Evolutionary conservation across 2,329 filamentous ascomycete genomes (phyloP), one percentile per base, ranked within the genome.

Genomic region (Nothopassalora personata): DNA sequence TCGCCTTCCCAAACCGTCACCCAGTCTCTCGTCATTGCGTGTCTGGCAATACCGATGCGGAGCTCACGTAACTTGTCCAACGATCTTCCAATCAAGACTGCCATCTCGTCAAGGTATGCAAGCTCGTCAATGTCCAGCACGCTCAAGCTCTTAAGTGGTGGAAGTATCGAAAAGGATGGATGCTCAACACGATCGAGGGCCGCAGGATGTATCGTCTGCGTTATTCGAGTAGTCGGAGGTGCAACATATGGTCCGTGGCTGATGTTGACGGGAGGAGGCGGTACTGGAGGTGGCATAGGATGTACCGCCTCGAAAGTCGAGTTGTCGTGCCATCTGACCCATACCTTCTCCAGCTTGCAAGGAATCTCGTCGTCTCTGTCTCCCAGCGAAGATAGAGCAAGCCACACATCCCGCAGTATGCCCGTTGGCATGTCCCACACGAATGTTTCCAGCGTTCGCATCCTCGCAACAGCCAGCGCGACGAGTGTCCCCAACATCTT

Each of bases 381-480:
- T 43, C 84, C 85, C 11, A 91, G 77, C 5, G 87, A 90, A 1
- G 86, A 85, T 50, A 95, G 79, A 23, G 89, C 86, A 70, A 91
- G 83, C 83, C 91, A 94, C 30, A 93, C 87, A 71, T 93, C 89
- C 55, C 89, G 83, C 55, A 91, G 76, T 18, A 94, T 87, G 1
- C 90, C 90, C 0, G 90, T 94, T 0, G 90, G 90, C 90, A 94
- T 93, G 69, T 95, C 90, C 90, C 90, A 94, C 3, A 90, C 80
- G 68, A 94, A 94, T 0, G 85, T 86, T 73, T 94, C 90, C 43
- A 95, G 79, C 68, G 90, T 90, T 54, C 85, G 78, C 90, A 94
- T 94, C 62, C 88, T 86, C 47, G 86, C 85, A n/a, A 94, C 80
- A 11, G 89, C 88, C 64, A 92, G 76, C 9, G 89, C 88, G 11